Conservation (phyloP, 2,329 filamentous ascomycete genomes). For the Zymoseptoria ardabiliae region DNA sequence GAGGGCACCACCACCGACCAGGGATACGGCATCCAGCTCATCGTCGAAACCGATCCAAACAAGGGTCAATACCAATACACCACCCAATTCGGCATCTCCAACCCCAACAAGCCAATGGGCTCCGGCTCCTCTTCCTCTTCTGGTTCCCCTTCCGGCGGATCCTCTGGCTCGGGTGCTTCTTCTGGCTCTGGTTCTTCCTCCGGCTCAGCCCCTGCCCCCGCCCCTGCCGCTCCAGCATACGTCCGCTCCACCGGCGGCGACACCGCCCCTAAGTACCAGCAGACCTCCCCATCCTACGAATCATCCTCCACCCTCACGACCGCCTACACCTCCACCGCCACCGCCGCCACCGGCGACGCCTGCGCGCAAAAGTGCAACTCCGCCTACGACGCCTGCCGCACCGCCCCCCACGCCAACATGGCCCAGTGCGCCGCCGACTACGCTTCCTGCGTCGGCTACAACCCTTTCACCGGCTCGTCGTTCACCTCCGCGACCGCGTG, state of each 20-base stretch:
- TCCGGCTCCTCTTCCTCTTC: slow-evolving; percentile 2
- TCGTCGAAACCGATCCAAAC: slow-evolving; percentile 41
- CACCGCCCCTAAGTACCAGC: slow-evolving; percentile 10
- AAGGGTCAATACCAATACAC: slow-evolving; percentile 52
- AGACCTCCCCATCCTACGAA: background rate
- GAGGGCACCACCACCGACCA: slow-evolving; percentile 36
- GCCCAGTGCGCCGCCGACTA: slow-evolving; percentile 9
- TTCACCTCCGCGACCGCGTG: background rate
- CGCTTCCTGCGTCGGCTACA: slow-evolving; percentile 12
- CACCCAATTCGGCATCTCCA: slow-evolving; percentile 55
- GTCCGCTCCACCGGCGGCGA: slow-evolving; percentile 51
- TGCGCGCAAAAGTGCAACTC: background rate
- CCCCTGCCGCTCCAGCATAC: slow-evolving; percentile 52
- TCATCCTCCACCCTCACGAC: slow-evolving; percentile 7
- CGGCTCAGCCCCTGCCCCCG: slow-evolving; percentile 4
- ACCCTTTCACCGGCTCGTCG: slow-evolving; percentile 3
- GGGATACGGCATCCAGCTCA: slow-evolving; percentile 55
- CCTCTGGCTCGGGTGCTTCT: slow-evolving; percentile 12
- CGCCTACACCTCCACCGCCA: slow-evolving; percentile 18
- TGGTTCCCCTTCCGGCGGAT: slow-evolving; percentile 15
- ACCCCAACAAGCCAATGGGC: slow-evolving; percentile 28
- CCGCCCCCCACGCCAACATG: slow-evolving; percentile 6
- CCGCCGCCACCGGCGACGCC: slow-evolving; percentile 29
- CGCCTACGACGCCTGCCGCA: slow-evolving; percentile 3
- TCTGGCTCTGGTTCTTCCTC: slow-evolving; percentile 3